A percentile compares a stretch with the other conserved stretches of the same genome.
Conservation (phyloP, 1,139 yeast species). For the Diutina pseudorugosa region DNA sequence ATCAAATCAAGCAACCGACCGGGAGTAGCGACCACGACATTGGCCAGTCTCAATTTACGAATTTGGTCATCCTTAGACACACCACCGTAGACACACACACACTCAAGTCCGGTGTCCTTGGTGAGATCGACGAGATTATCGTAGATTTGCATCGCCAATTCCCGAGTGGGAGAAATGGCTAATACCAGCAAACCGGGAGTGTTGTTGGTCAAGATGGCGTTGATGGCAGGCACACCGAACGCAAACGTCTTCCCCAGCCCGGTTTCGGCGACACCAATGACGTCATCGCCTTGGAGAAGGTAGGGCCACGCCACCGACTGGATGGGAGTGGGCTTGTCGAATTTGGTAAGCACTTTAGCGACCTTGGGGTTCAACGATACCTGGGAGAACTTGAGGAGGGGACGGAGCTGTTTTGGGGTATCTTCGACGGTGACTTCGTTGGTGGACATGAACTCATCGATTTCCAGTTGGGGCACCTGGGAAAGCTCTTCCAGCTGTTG, state of each 20-base stretch:
- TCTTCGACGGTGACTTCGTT: constrained; percentile 81
- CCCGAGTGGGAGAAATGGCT: constrained; percentile 94
- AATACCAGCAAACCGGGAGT: constrained; percentile 54
- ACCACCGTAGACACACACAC: constrained; percentile 93
- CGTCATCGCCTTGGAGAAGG: constrained; percentile 68
- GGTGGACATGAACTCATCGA: constrained; percentile 49
- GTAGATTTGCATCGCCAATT: constrained; percentile 85
- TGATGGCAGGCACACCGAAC: constrained; percentile 94
- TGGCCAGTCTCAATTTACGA: constrained; percentile 45
- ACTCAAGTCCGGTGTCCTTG: constrained; percentile 41
- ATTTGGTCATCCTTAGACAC: constrained; percentile 92
- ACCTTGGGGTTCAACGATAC: constrained; percentile 46
- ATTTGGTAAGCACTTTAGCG: constrained; percentile 45
- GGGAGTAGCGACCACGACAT: constrained; percentile 91
- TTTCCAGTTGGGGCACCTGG: constrained; percentile 35
- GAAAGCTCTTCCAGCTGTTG: constrained; percentile 19
- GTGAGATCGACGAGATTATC: constrained; percentile 70
- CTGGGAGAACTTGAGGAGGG: constrained; percentile 59
- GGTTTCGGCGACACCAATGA: constrained; percentile 96
- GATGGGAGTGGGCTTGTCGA: constrained; percentile 89
- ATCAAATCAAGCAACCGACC: constrained; percentile 88
- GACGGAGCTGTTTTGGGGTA: constrained; percentile 44
- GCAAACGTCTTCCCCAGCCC: constrained; percentile 98
- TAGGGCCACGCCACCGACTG: constrained; percentile 98
- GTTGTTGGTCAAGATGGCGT: constrained; percentile 40